phyloP scores from a whole-genome alignment of 768 basidiomycete species.

The Mycena albidolilacea region DNA sequence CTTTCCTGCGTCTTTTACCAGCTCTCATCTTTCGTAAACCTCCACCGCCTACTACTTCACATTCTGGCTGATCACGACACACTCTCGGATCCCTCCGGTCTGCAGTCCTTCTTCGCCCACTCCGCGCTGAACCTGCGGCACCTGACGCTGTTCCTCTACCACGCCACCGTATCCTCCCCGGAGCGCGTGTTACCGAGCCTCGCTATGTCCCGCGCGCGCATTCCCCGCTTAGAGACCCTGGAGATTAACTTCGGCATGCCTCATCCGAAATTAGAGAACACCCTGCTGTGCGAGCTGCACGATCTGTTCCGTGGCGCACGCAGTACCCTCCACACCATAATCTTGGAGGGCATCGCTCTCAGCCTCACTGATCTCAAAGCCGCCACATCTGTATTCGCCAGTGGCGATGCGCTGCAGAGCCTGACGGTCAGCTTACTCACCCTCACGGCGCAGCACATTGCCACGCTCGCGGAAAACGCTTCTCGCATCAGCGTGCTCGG shows the following conservation, averaged over 20 bases:
- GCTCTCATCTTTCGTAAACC: conserved; percentile 18
- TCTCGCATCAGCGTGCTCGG: conserved; percentile 23
- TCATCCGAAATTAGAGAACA: neutral
- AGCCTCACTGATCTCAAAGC: conserved; percentile 19
- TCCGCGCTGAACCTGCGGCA: conserved; percentile 21
- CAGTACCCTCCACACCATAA: conserved; percentile 21
- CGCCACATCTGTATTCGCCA: conserved; percentile 12
- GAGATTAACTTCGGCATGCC: conserved; percentile 33
- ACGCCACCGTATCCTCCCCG: conserved; percentile 15
- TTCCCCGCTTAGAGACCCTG: conserved; percentile 22
- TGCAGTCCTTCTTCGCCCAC: conserved; percentile 30
- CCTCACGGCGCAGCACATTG: conserved; percentile 23
- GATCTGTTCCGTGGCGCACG: conserved; percentile 21
- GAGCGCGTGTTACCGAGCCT: conserved; percentile 20
- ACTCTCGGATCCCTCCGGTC: conserved; percentile 19
- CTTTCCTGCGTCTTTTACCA: conserved; percentile 20
- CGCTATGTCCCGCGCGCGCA: conserved; percentile 14
- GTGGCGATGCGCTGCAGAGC: conserved; percentile 21
- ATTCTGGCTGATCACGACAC: conserved; percentile 16
- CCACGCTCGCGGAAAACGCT: conserved; percentile 22
- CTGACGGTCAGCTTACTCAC: conserved; percentile 27
- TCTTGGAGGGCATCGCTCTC: conserved; percentile 30
- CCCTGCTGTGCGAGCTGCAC: conserved; percentile 25
- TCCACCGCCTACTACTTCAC: conserved; percentile 13
- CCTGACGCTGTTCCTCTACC: conserved; percentile 15